These are phyloP conservation scores for Aspergillus heteromorphus DNA, from an alignment of 495 filamentous ascomycete genomes.

Conservation along the genomic window DNA sequence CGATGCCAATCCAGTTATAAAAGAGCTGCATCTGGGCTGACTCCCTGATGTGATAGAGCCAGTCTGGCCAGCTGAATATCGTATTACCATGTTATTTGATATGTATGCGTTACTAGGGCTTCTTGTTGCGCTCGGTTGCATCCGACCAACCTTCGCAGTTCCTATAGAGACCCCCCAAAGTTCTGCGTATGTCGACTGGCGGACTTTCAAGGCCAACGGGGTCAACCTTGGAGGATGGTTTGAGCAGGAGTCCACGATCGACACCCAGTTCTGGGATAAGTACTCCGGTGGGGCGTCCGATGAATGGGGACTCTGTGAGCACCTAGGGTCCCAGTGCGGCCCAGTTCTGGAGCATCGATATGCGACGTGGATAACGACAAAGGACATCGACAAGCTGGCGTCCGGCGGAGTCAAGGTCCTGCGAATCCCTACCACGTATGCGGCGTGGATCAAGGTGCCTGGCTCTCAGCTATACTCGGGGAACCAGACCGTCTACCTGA, in stretches of 20 bases:
- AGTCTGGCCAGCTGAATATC: not conserved
- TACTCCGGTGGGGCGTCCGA: conserved; percentile 19
- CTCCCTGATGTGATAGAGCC: too few species aligned
- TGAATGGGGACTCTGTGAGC: conserved; percentile 27
- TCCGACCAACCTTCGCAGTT: conserved; percentile 1
- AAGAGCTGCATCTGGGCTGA: not conserved
- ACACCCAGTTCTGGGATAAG: conserved; percentile 22
- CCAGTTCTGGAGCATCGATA: conserved; percentile 26
- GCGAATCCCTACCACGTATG: conserved; percentile 27
- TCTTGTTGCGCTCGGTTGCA: not conserved
- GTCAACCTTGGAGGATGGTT: conserved; percentile 34
- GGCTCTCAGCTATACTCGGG: conserved; percentile 29
- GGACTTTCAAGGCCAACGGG: conserved; percentile 22
- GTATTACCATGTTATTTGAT: not conserved
- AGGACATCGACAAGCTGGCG: conserved; percentile 26
- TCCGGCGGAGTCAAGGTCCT: conserved; percentile 18
- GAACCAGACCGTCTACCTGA: conserved; percentile 22
- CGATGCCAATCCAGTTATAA: not conserved
- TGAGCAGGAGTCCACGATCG: conserved; percentile 29
- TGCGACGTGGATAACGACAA: conserved; percentile 24
- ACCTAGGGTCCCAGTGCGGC: conserved; percentile 19
- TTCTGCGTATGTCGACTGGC: conserved; percentile 21
- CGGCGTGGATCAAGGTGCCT: conserved; percentile 23
- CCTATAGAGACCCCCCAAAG: not conserved
- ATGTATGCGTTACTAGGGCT: not conserved